Evolutionary conservation across 768 basidiomycete genomes (phyloP).

Genomic region (Boletus reticulatus): DNA sequence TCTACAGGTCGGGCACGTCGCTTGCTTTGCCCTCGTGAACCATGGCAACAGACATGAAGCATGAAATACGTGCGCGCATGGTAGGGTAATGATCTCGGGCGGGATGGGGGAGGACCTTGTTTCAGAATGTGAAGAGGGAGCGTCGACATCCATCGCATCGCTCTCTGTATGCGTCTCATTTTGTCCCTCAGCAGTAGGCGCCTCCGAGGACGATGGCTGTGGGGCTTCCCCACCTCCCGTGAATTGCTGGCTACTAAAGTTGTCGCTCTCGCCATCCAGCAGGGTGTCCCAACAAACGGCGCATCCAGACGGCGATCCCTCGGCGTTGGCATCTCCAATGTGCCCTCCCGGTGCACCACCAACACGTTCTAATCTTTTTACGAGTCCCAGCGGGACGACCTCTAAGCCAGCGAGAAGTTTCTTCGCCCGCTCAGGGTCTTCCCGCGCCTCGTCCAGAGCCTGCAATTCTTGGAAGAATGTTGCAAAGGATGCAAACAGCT

Average conservation of each 20-base stretch:
- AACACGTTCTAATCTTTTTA: conserved; percentile 58
- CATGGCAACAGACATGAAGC: conserved; percentile 75
- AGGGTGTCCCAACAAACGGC: conserved; percentile 78
- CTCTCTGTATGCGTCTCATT: conserved; percentile 1
- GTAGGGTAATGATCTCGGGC: conserved; percentile 57
- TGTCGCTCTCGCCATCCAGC: conserved; percentile 45
- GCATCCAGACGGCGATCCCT: conserved; percentile 45
- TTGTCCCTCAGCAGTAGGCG: neutral
- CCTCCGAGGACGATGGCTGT: neutral
- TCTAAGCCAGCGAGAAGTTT: conserved; percentile 62
- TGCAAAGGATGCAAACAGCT: conserved; percentile 25
- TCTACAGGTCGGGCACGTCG: conserved; percentile 81
- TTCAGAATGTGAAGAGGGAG: conserved; percentile 9
- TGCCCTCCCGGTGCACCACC: conserved; percentile 37
- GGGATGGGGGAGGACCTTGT: conserved; percentile 6
- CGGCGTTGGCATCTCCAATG: conserved; percentile 31
- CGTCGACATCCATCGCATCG: conserved; percentile 23
- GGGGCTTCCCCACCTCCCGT: conserved; percentile 4
- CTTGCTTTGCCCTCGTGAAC: conserved; percentile 76
- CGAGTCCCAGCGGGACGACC: conserved; percentile 62
- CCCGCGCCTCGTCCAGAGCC: conserved; percentile 38
- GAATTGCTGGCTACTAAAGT: conserved; percentile 17
- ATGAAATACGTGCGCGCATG: conserved; percentile 83
- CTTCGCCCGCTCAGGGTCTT: conserved; percentile 68
- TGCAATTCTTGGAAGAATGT: conserved; percentile 30